Evolutionary conservation across 257 asterid genomes (phyloP), one percentile per base, ranked within the genome.

Genomic region (Mitragyna speciosa): DNA sequence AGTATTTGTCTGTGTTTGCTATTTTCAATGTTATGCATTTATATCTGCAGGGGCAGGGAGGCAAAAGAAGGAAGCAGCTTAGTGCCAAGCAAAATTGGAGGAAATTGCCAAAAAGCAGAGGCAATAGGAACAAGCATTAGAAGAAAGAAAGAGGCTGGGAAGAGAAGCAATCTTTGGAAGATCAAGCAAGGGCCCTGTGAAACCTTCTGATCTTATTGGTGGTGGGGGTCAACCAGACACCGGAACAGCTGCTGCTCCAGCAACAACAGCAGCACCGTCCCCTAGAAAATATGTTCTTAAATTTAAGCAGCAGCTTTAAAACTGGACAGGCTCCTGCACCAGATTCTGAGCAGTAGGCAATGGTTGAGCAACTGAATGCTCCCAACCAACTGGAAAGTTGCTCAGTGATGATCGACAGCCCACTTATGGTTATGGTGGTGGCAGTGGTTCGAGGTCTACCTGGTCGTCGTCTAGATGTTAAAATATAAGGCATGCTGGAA

Each of bases 1-100:
- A 31, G 48, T 45, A 30, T 17, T 31, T 39, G 20, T 20, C 22
- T 24, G 17, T 20, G 22, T 41, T 22, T n/a, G 26, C 26, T 39
- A 39, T 20, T 45, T 22, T 10, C 7, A 9, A 31, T 7, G 24
- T 43, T 45, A 10, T 78, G 54, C 49, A 48, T 77, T 65, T 75
- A 12, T 77, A 3, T 28, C 9, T 49, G 43, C 86, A 82, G 88
- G 82, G 83, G 79, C 79, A 43, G 88, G 82, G 75, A 79, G 82
- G 82, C 81, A 56, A 12, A 85, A 68, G 80, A 85, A 82, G 56
- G 88, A 85, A 78, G 88, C 83, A 31, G 88, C 88, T 54, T 86
- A 85, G n/a, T 75, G 78, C 17, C 64, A 70, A 41, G 88, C 88
- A 15, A 85, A 85, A 72, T 64, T 79, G 75, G 82, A 85, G 76